A percentile compares a stretch with the other conserved stretches of the same genome.
phyloP scores from a whole-genome alignment of 177 flowering plant species.

The Telopea speciosissima region DNA sequence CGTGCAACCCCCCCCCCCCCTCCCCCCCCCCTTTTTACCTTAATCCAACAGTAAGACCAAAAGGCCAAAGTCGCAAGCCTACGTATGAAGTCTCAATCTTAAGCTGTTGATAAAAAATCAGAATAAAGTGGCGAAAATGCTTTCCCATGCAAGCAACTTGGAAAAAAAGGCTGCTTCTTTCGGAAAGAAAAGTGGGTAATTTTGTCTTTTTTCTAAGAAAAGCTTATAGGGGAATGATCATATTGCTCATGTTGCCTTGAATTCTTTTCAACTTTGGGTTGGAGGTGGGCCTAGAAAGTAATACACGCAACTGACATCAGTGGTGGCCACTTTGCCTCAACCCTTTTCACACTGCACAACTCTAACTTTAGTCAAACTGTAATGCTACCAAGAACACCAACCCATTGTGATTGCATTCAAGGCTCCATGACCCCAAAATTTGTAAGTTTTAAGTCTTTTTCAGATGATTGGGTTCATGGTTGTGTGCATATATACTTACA shows the following conservation, averaged over 20 bases:
- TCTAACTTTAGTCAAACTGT: no score
- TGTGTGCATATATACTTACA: neutral
- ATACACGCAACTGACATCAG: constrained; percentile 24
- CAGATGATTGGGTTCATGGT: neutral
- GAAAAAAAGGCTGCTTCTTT: constrained; percentile 26
- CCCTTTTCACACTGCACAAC: no score
- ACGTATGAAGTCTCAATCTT: constrained; percentile 28
- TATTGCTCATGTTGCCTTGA: constrained; percentile 30
- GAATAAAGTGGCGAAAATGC: constrained; percentile 43
- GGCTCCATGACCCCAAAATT: neutral
- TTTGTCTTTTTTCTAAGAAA: constrained; percentile 32
- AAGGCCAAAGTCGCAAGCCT: constrained; percentile 19
- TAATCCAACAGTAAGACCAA: constrained; percentile 24
- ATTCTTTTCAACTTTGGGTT: constrained; percentile 22
- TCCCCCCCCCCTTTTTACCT: no score
- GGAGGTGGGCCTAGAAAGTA: constrained; percentile 26
- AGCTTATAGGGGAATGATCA: constrained; percentile 18
- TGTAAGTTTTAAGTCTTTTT: no score
- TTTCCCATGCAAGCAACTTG: constrained; percentile 40
- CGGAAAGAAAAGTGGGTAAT: constrained; percentile 33
- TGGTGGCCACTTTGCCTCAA: no score
- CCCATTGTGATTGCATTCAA: neutral
- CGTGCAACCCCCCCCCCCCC: no score
- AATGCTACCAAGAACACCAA: neutral
- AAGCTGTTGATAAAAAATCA: constrained; percentile 19